Base-by-base conservation (phyloP, 805 yeast genomes). In the Tetrapisispora fleetii region DNA sequence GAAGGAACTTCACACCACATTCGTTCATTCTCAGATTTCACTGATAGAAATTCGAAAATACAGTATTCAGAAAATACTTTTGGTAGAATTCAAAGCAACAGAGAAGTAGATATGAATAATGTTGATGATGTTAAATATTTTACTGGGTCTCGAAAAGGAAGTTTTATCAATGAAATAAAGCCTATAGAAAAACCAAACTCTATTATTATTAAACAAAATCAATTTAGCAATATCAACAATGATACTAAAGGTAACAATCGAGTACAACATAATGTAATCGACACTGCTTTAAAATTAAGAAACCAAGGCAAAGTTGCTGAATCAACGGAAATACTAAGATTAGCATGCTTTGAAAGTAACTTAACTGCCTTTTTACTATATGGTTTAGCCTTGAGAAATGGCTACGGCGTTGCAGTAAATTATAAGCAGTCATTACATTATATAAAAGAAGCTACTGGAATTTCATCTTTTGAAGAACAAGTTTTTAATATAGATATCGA, bases 311-410 rank as follows among this genome's bases (percentile, higher is more conserved):
- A 81, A 46, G 74, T 78, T 36, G 73, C 80, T 42, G 91, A 82
- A 56, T 82, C 88, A 3, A 75, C 89, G 1, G 78, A 80, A 55
- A 85, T 81, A 54, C 67, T 85, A 48, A 80, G 78, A 53, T 70
- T 75, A 30, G 84, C 86, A 1, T 83, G 90, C 5, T 71, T 72
- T 48, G 64, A 69, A n/a, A 85, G 86, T 8, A 72, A 76, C 53
- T 71, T 69, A 52, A 77, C 80, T 40, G 95, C 89, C 1, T 83
- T 79, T 82, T 71, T 79, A 43, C 60, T 83, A 30, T 85, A 83
- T 57, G 86, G 87, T 0, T 62, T 82, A 53, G 83, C 89, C 0
- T 64, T 85, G 22, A 67, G 83, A 45, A 68, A 75, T 49, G 93
- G 91, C 0, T 81, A 79, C 61, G 93, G 93, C 0, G 78, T 81